Conservation (phyloP, 108 stramenopile species). For the Cyclostephanos invisitatus region DNA sequence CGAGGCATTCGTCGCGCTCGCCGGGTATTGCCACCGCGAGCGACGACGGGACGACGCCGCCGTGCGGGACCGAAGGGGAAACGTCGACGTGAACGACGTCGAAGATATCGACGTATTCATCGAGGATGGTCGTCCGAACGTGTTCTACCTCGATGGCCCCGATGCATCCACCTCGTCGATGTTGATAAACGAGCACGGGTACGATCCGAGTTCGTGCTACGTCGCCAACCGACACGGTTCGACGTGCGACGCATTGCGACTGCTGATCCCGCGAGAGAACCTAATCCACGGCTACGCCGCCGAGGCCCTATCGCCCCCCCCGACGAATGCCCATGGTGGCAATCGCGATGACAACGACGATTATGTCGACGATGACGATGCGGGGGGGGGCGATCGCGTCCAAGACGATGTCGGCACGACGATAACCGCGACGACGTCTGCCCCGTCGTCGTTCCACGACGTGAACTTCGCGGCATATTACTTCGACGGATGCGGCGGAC, state of each 20-base stretch:
- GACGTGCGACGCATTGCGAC: slow-evolving; percentile 31
- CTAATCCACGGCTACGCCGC: slow-evolving; percentile 40
- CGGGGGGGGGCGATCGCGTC: no score
- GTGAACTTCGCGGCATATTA: slow-evolving; percentile 51
- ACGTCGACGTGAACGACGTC: background rate
- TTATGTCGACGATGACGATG: background rate
- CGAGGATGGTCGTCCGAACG: slow-evolving; percentile 18
- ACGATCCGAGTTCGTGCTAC: slow-evolving; percentile 36
- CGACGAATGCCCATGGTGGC: background rate
- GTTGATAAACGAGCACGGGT: slow-evolving; percentile 20
- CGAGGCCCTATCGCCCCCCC: slow-evolving; percentile 34
- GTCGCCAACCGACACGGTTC: slow-evolving; percentile 58
- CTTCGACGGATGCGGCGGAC: slow-evolving; percentile 59
- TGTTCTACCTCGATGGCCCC: slow-evolving; percentile 58
- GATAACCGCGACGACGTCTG: background rate
- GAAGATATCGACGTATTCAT: background rate
- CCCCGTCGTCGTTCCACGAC: slow-evolving; percentile 1
- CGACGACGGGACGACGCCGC: slow-evolving; percentile 1
- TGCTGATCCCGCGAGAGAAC: slow-evolving; percentile 28
- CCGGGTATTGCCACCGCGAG: slow-evolving; percentile 38
- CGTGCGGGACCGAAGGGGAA: background rate
- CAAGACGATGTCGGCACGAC: no score
- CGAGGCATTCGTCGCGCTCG: slow-evolving; percentile 40
- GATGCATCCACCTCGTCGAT: slow-evolving; percentile 40
- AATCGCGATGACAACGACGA: background rate